A percentile compares a stretch with the other conserved stretches of the same genome.
Conservation (phyloP, 305 asterid species). For the Solanum aculeatissimum region DNA sequence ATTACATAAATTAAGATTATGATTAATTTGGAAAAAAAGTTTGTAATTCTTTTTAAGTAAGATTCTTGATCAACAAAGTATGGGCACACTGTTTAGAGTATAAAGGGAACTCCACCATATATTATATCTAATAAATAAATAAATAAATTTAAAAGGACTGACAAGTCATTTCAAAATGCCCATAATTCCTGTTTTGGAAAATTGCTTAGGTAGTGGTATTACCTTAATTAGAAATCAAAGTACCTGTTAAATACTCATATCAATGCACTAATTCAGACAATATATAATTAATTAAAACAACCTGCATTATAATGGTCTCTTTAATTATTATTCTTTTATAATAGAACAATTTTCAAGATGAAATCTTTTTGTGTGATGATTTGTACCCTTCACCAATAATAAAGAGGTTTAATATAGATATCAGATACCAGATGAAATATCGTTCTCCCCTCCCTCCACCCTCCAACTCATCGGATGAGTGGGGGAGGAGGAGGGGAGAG, state of each 20-base stretch:
- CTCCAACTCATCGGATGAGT: too few relatives aligned
- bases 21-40: background rate
- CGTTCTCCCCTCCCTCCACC: too few relatives aligned
- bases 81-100: background rate
- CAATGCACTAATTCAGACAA: background rate
- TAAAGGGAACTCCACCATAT: slow-evolving; percentile 1
- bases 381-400: too few relatives aligned
- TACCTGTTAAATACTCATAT: background rate
- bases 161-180: background rate
- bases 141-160: background rate
- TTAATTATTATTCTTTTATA: background rate
- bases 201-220: background rate
- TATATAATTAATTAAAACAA: background rate
- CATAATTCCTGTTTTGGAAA: background rate
- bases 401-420: background rate
- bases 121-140: background rate
- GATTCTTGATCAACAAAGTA: background rate
- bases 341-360: background rate
- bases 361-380: background rate
- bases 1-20: background rate
- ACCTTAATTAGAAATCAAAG: background rate
- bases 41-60: background rate
- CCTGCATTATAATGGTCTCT: background rate
- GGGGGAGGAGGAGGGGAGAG: background rate
- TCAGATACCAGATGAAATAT: too few relatives aligned